Base-by-base conservation (phyloP, 805 yeast genomes). In the Kodamaea leandrae region DNA sequence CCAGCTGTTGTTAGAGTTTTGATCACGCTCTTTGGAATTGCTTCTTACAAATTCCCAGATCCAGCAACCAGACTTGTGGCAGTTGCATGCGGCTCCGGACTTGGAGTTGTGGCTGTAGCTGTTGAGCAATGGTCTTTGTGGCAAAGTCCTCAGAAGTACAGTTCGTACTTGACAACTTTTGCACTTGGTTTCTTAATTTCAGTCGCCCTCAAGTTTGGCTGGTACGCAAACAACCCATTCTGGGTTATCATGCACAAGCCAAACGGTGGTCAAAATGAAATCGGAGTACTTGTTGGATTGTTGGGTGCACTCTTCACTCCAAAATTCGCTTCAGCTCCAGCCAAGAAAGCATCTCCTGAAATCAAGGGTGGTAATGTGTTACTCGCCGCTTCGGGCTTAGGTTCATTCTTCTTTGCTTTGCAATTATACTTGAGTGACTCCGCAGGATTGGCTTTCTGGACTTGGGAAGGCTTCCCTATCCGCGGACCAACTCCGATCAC, bases 401-500 rank as follows among this genome's bases (percentile, higher is more conserved):
- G 95, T 17, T 79, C 88, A 1, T 69, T 83, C 42, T 59, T 88
- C 20, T 91, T 81, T 57, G 77, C 84, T 4, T 60, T 85, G 25
- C 83, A 82, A 50, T 85, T 95, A 10, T 77, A 82, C 69, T 60
- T 89, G 35, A 76, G 87, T 2, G 99, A 93, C 58, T 76, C 96
- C 0, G 82, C 95, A 2, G 85, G 93, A 7, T 72, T 91, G 32
- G 84, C 87, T n/a, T 71, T 82, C 35, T 93, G 97, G 97, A 79
- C 81, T n/a, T 93, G 98, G 98, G 85, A 82, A 46, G 99, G 99
- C 1, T 91, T 75, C 59, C 96, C 95, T 30, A 70, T 86, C n/a
- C 66, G 68, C 3, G 95, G 95, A 0, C 96, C 97, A 8, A 74
- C 85, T 3, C 95, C 97, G 9, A 79, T 89, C 33, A 88, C 95